Evolutionary conservation across 805 yeast species (phyloP).

Genomic region (Zygoascus biomembranicola): DNA sequence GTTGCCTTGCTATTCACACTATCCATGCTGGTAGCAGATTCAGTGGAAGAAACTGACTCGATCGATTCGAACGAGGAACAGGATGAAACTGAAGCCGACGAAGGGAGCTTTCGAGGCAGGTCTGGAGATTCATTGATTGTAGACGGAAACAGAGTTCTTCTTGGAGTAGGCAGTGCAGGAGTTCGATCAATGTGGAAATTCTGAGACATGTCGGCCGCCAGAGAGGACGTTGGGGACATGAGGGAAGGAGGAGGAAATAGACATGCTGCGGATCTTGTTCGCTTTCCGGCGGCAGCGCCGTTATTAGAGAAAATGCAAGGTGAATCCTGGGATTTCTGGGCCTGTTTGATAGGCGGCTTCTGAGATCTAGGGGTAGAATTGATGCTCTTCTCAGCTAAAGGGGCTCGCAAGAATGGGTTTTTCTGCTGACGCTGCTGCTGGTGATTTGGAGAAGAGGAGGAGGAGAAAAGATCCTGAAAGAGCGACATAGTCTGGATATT

Average conservation of each 20-base stretch:
- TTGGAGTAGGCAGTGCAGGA: constrained; percentile 27
- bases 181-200: constrained; percentile 29
- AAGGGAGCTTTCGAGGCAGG: background rate
- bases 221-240: constrained; percentile 22
- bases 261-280: constrained; percentile 10
- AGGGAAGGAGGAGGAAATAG: constrained; percentile 6
- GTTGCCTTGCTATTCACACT: background rate
- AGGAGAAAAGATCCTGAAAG: background rate
- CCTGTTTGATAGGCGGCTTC: background rate
- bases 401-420: background rate
- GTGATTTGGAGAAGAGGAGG: background rate
- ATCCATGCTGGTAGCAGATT: background rate
- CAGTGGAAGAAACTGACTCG: background rate
- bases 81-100: background rate
- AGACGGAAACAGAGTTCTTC: constrained; percentile 22
- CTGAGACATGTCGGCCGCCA: constrained; percentile 31
- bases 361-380: background rate
- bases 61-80: background rate
- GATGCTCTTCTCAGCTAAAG: background rate
- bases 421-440: background rate
- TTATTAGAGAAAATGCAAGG: background rate
- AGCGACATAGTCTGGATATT: background rate
- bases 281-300: constrained; percentile 2
- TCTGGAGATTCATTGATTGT: background rate
- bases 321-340: background rate